phyloP scores from a whole-genome alignment of 805 yeast genomes.

The Kuraishia hungarica region DNA sequence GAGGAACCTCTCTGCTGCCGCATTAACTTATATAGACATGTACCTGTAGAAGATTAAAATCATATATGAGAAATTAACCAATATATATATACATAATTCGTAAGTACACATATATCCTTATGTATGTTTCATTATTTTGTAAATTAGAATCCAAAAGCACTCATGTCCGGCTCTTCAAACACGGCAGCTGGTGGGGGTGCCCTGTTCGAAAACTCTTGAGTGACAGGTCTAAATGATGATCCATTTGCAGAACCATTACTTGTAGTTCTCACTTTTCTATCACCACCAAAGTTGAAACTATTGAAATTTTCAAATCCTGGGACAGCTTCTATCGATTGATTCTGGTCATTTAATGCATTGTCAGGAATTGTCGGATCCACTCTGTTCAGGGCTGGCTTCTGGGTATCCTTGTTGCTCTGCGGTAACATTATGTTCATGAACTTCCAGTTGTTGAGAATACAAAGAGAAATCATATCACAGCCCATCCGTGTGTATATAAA shows the following conservation, averaged over 20 bases:
- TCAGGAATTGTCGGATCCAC: not conserved
- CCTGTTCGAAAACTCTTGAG: conserved; percentile 9
- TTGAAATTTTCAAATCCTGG: not conserved
- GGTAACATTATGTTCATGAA: conserved; percentile 24
- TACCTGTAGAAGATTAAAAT: too few species aligned
- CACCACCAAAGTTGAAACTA: not conserved
- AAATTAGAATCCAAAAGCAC: conserved; percentile 45
- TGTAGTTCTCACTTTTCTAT: not conserved
- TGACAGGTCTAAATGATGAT: conserved; percentile 2
- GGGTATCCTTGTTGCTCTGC: not conserved
- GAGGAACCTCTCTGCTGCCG: too few species aligned
- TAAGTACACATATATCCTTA: not conserved
- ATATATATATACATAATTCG: too few species aligned
- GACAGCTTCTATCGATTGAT: not conserved
- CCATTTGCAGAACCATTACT: not conserved
- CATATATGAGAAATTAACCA: too few species aligned
- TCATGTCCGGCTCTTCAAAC: conserved; percentile 71
- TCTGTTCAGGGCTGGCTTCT: not conserved
- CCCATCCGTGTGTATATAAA: conserved; percentile 81
- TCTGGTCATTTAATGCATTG: not conserved
- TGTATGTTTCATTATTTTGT: not conserved
- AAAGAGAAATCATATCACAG: conserved; percentile 69
- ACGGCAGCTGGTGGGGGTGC: conserved; percentile 41
- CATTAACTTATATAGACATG: too few species aligned
- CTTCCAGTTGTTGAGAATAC: conserved; percentile 59